These are phyloP conservation scores for Capronia americana DNA, from an alignment of 2,329 filamentous ascomycete genomes.

Conservation along the genomic window DNA sequence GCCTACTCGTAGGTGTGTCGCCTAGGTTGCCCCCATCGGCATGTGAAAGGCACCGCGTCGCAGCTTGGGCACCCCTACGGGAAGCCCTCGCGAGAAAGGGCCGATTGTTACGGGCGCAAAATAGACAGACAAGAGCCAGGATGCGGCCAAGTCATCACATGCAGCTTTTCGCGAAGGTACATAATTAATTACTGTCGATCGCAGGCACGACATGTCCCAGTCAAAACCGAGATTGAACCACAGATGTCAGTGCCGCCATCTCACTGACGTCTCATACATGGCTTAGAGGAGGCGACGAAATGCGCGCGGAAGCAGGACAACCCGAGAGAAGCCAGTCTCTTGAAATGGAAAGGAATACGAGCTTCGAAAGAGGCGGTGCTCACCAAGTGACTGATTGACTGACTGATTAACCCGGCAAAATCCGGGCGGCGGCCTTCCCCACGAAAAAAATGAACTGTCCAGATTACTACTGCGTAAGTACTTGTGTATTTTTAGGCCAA, in stretches of 20 bases:
- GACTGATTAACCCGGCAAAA: neutral
- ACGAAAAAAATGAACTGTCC: neutral
- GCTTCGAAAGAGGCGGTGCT: constrained; percentile 12
- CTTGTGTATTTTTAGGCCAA: constrained; percentile 16
- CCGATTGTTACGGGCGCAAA: neutral
- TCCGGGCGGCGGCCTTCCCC: neutral
- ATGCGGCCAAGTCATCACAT: neutral
- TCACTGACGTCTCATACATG: neutral
- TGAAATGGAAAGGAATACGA: constrained; percentile 16
- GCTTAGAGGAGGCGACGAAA: neutral
- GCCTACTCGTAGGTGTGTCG: neutral
- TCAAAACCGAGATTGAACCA: neutral
- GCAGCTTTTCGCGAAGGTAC: neutral
- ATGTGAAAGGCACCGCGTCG: neutral
- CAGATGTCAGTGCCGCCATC: neutral
- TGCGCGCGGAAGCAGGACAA: constrained; percentile 6
- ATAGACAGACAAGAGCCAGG: too few species aligned
- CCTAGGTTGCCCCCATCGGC: neutral
- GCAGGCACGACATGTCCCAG: neutral
- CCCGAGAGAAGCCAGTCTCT: constrained; percentile 8
- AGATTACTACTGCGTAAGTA: too few species aligned
- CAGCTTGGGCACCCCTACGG: neutral
- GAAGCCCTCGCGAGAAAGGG: neutral
- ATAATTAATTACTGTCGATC: too few species aligned
- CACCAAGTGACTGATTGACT: neutral